These are phyloP conservation scores for Cafeteria roenbergensis DNA, from an alignment of 108 stramenopile genomes.

Conservation along the genomic window DNA sequence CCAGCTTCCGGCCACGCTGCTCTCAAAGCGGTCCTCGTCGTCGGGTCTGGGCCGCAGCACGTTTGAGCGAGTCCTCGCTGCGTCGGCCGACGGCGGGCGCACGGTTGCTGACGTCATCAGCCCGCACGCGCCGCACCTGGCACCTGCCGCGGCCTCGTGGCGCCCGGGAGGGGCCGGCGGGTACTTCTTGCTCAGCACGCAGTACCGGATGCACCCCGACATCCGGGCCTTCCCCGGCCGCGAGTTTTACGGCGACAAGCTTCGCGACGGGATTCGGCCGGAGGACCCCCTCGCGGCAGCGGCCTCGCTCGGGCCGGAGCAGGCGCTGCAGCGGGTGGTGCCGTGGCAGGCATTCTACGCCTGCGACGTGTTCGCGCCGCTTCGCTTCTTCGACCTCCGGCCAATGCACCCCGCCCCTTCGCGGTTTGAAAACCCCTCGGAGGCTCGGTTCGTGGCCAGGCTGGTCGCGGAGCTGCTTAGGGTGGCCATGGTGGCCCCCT, in stretches of 20 bases:
- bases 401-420: neutral
- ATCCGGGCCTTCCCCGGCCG: slow-evolving; percentile 79
- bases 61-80: slow-evolving; percentile 64
- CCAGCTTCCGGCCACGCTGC: slow-evolving; percentile 79
- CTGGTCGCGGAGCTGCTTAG: neutral
- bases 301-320: slow-evolving; percentile 29
- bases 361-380: neutral
- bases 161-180: neutral
- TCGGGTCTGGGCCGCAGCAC: slow-evolving; percentile 68
- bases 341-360: neutral
- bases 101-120: neutral
- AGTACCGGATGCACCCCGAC: slow-evolving; percentile 81
- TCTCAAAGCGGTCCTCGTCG: slow-evolving; percentile 65
- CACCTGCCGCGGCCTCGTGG: neutral
- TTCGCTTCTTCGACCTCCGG: neutral
- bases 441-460: neutral
- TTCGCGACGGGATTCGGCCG: slow-evolving; percentile 66
- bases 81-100: slow-evolving; percentile 64
- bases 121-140: too few relatives aligned
- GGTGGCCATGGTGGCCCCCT: neutral
- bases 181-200: slow-evolving; percentile 68
- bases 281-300: too few relatives aligned
- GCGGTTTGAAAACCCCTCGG: neutral
- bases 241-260: slow-evolving; percentile 70
- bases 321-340: neutral